These are phyloP conservation scores for Kondoa subrosea DNA, from an alignment of 768 basidiomycete genomes.

Conservation along the genomic window DNA sequence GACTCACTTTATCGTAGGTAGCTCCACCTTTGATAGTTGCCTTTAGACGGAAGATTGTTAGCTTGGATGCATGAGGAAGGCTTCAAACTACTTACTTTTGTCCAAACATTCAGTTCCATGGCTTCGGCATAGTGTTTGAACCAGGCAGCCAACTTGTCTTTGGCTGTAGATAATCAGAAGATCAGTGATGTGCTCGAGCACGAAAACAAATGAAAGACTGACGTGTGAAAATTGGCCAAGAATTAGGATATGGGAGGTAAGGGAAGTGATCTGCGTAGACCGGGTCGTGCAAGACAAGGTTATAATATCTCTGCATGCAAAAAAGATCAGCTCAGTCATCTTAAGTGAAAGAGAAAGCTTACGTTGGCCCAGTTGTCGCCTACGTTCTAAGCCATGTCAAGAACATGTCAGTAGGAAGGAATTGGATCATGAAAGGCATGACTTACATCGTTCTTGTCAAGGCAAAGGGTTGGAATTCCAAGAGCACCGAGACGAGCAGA, in stretches of 20 bases:
- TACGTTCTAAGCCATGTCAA: neutral
- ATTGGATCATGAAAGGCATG: too few relatives aligned
- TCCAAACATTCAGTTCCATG: slow-evolving; percentile 23
- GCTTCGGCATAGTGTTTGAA: slow-evolving; percentile 28
- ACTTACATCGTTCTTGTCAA: slow-evolving; percentile 51
- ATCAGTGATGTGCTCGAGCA: slow-evolving; percentile 22
- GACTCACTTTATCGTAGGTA: slow-evolving; percentile 20
- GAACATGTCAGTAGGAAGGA: slow-evolving; percentile 33
- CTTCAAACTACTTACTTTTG: too few relatives aligned
- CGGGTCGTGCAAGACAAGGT: slow-evolving; percentile 44
- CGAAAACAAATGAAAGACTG: neutral
- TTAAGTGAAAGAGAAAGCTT: neutral
- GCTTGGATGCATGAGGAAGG: too few relatives aligned
- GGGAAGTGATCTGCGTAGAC: slow-evolving; percentile 39
- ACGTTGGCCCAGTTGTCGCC: neutral
- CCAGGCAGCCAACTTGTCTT: slow-evolving; percentile 30
- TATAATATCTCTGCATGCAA: slow-evolving; percentile 41
- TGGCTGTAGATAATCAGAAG: slow-evolving; percentile 30
- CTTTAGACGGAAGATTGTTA: slow-evolving; percentile 23
- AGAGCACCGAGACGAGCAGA: slow-evolving; percentile 51
- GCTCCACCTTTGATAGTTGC: slow-evolving; percentile 22
- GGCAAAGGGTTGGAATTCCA: slow-evolving; percentile 42
- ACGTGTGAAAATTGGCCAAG: slow-evolving; percentile 32
- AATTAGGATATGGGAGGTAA: slow-evolving; percentile 38
- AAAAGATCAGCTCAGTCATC: neutral